These are phyloP conservation scores for Oryza nivara DNA, from an alignment of 176 grass and related monocot species.

Conservation along the genomic window DNA sequence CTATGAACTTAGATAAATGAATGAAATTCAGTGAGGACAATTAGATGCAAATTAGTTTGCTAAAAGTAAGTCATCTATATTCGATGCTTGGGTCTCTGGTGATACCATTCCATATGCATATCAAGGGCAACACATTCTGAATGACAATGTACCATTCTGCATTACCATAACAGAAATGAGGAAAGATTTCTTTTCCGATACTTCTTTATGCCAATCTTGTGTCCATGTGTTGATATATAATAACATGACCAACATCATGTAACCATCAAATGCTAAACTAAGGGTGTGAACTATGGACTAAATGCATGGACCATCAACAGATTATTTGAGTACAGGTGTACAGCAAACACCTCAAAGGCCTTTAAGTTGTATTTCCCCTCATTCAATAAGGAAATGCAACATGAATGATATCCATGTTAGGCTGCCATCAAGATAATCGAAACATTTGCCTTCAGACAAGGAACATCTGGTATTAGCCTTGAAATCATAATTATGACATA, in stretches of 20 bases:
- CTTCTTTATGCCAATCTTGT: slow-evolving; percentile 35
- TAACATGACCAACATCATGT: slow-evolving; percentile 39
- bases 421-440: slow-evolving; percentile 43
- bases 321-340: slow-evolving; percentile 33
- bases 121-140: slow-evolving; percentile 21
- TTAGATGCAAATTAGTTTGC: slow-evolving; percentile 31
- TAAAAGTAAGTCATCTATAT: slow-evolving; percentile 3
- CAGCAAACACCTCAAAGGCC: slow-evolving; percentile 44
- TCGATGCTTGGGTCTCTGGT: background rate
- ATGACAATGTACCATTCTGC: background rate
- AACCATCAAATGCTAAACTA: slow-evolving; percentile 35
- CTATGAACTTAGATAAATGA: background rate
- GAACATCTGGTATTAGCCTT: slow-evolving; percentile 36
- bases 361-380: slow-evolving; percentile 32
- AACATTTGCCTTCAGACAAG: slow-evolving; percentile 40
- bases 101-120: background rate
- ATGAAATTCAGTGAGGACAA: slow-evolving; percentile 22
- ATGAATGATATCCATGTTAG: slow-evolving; percentile 50
- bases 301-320: slow-evolving; percentile 33
- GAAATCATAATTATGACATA: slow-evolving; percentile 31
- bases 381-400: slow-evolving; percentile 48
- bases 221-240: slow-evolving; percentile 10
- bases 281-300: slow-evolving; percentile 35
- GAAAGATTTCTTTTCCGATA: slow-evolving; percentile 36
- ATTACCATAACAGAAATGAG: slow-evolving; percentile 9